Base-by-base conservation (phyloP, 2,329 filamentous ascomycete species). In the Sporothrix protearum region DNA sequence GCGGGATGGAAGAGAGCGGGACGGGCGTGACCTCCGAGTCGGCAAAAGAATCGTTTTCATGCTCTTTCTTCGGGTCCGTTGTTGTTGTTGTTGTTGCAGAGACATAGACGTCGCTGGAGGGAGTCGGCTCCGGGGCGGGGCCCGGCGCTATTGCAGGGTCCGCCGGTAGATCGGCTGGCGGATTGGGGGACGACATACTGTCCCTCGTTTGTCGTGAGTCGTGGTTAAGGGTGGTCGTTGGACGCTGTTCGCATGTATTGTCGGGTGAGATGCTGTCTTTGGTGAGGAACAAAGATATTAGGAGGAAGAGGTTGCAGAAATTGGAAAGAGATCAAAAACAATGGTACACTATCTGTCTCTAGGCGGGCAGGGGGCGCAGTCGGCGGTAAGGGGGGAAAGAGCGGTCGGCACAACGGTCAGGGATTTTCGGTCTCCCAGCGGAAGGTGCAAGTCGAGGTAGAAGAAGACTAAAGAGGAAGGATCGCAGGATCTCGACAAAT, bases 91-190 rank as follows among this genome's bases (percentile, higher is more conserved):
- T 53, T 42, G 57, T 25, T n/a, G 33, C n/a, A 14, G 59, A 86
- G 63, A 87, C 80, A 71, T 82, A 84, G 64, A 85, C 85, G 6
- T 64, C 59, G 59, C 36, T 28, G 59, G 39, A 45, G 12, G 87
- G 76, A 22, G 83, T 82, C 5, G 85, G 79, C 80, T 86, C 88
- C 74, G 82, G 84, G 76, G 83, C 2, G 22, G 85, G 79, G 80
- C 85, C 88, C 74, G 82, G 84, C 76, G 83, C 2, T 7, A n/a
- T 19, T 10, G 68, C 19, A 33, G 25, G 22, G 36, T 59, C 67
- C 33, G 61, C 55, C 45, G n/a, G 49, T 39, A 30, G 28, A 19
- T 64, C 57, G 47, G 30, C 25, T 4, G 69, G 30, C 47, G 69
- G 69, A 2, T 61, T 25, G 3, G 69, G 69, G 30, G 69, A 70